Evolutionary conservation across 139 green algal species (phyloP), one percentile per base, ranked within the genome.

Genomic region (Choricystis sp.): DNA sequence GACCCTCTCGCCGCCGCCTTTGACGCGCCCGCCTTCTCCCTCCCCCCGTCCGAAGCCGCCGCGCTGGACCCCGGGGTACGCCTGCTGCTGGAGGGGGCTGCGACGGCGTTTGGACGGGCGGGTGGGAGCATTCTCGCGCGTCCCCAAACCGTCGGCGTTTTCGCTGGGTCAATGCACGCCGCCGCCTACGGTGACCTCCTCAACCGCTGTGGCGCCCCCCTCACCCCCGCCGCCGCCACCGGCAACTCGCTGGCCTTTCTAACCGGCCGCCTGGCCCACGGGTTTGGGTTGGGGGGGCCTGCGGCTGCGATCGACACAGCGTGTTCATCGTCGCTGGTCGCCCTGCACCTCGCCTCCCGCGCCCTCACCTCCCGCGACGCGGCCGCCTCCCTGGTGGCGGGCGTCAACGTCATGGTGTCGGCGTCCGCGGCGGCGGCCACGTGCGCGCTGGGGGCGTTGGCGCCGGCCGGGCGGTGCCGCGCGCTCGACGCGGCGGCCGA

Each of bases 281-380:
- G 57, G 1, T 87, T 82, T 64, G 74, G 69, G 26, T 62, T 81
- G 22, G 65, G 40, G 2, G 69, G 73, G 9, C 64, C 77, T 4
- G 68, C 64, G 31, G n/a, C 77, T 2, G 70, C 40, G 30, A 69
- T 73, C 22, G 71, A 85, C 71, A 89, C 85, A 2, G 89, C 89
- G 4, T 96, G 89, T 78, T 94, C 85, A 19, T 91, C 86, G 19
- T 91, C 82, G 14, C 72, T 96, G 25, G 83, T 94, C 2, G 74
- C 83, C n/a, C 72, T 78, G 2, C 67, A 83, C 62, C 29, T 91
- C 19, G 81, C 82, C 2, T 48, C 69, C 59, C 69, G 29, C 19
- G 65, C 70, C n/a, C 63, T 83, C 25, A n/a, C 40, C 2, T 26
- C n/a, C 0, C 56, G 40, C 2, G 69, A 79, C 21, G 61, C 49